Base-by-base conservation (phyloP, 2,329 filamentous ascomycete genomes). In the Xylaria sp. region DNA sequence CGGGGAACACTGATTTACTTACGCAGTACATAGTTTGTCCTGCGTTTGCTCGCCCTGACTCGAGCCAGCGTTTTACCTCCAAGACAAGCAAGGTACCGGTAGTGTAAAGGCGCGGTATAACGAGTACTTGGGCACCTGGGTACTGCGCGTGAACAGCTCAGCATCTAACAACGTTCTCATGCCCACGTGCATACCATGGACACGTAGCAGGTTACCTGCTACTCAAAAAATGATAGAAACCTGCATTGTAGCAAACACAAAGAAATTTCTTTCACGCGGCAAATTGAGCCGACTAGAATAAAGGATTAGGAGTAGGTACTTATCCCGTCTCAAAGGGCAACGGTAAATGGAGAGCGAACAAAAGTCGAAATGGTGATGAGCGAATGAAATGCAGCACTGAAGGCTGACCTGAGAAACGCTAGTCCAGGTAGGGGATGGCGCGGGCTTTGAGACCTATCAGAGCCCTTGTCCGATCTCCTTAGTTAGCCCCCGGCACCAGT, bases 151-250 rank as follows among this genome's bases (percentile, higher is more conserved):
- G 54, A 58, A 61, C 50, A 61, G 56, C 68, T 39, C 63, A 68
- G 55, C 70, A 55, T 64, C 59, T 66, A 61, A 61, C 63, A 49
- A 15, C 51, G 33, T 61, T 57, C 22, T 54, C 38, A 42, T 54
- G n/a, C 33, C 66, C 65, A 68, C 71, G 68, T 72, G 49, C 49
- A 44, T 66, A 65, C 33, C 62, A 68, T 59, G 25, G 39, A 33
- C 68, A 33, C 22, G 31, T 45, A 38, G 51, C 36, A 13, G 13
- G 13, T 15, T 53, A 20, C 29, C 9, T 36, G 11, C 36, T 36
- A 53, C 49, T 17, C 10, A 31, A 51, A 51, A 11, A 29, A 27
- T 31, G 15, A 31, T 50, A 31, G 15, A 50, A 33, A 39, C 27
- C 17, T 29, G 29, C 9, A 38, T 9, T 53, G 42, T 44, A 36